These are phyloP conservation scores for Boletus fagicola DNA, from an alignment of 768 basidiomycete genomes.

Conservation along the genomic window DNA sequence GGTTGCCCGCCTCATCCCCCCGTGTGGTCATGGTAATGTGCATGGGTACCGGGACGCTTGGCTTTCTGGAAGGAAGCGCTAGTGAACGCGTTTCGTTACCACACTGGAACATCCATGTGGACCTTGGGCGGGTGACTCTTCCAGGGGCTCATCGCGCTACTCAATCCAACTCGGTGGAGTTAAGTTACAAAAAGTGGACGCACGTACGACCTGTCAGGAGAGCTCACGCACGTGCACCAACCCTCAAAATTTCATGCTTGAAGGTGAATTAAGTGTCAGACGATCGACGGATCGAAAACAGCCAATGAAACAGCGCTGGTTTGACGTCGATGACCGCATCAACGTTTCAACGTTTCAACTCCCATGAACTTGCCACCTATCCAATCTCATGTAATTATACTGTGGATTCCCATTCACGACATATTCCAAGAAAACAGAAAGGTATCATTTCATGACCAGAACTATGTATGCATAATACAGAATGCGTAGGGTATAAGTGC, in stretches of 20 bases:
- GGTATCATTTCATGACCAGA: conserved; percentile 3
- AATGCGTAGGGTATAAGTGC: conserved; percentile 21
- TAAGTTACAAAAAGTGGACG: neutral
- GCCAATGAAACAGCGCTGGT: neutral
- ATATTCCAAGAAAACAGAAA: conserved; percentile 8
- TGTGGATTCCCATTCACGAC: no score
- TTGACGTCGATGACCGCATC: no score
- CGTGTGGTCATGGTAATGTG: conserved; percentile 2
- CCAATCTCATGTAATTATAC: neutral
- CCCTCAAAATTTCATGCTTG: neutral
- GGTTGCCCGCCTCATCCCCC: no score
- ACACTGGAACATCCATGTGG: neutral
- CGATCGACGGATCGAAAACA: neutral
- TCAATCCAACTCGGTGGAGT: neutral
- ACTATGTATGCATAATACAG: conserved; percentile 20
- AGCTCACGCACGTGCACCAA: neutral
- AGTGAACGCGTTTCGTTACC: neutral
- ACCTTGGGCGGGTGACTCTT: neutral
- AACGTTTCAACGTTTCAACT: no score
- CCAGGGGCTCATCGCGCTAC: neutral
- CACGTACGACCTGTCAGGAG: neutral
- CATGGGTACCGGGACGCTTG: neutral
- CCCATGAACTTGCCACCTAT: conserved; percentile 2
- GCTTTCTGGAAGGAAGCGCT: neutral
- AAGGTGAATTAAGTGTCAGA: neutral